A percentile compares a stretch with the other conserved stretches of the same genome.
These are phyloP conservation scores for Odontarrhena argentea DNA, from an alignment of 345 rosid species.

Conservation along the genomic window DNA sequence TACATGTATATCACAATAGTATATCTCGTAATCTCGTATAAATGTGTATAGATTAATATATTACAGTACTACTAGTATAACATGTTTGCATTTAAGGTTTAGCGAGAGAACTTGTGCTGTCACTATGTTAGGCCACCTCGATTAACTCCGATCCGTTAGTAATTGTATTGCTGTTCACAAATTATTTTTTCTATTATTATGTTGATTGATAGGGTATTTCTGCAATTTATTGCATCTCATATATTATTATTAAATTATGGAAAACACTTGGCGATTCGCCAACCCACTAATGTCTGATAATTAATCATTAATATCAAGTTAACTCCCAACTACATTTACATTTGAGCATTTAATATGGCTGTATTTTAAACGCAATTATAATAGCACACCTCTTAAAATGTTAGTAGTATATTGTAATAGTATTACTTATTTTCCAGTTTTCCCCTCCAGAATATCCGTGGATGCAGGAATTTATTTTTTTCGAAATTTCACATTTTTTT, in stretches of 20 bases:
- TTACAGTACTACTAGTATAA: background rate
- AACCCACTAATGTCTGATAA: constrained; percentile 10
- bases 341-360: constrained; percentile 27
- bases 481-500: no score
- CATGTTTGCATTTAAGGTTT: constrained; percentile 30
- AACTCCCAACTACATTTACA: constrained; percentile 38
- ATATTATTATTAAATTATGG: background rate
- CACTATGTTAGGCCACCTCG: constrained; percentile 28
- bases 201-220: background rate
- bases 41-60: background rate
- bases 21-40: constrained; percentile 3
- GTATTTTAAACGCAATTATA: background rate
- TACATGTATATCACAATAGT: background rate
- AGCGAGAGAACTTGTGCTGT: constrained; percentile 24
- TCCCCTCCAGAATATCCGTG: background rate
- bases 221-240: constrained; percentile 11
- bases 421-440: background rate
- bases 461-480: background rate
- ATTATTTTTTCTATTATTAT: background rate
- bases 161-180: constrained; percentile 3
- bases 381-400: constrained; percentile 1
- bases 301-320: constrained; percentile 28
- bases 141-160: constrained; percentile 17
- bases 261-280: constrained; percentile 32
- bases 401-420: no score